Evolutionary conservation across 495 filamentous ascomycete genomes (phyloP), one percentile per base, ranked within the genome.

Genomic region (Penicillium lagena): DNA sequence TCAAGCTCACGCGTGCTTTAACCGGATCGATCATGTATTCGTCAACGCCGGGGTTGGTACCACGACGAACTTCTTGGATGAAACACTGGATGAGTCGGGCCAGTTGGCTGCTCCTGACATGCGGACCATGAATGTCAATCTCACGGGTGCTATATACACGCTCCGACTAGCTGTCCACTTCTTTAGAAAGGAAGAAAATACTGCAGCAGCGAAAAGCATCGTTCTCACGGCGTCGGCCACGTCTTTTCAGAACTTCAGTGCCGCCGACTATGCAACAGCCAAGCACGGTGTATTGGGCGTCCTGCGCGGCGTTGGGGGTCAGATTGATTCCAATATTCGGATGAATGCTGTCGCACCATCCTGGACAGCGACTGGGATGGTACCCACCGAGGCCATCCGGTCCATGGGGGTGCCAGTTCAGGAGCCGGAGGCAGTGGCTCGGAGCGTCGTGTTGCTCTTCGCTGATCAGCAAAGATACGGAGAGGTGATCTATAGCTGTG

Each of bases 21-120:
- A 70, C 7, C 64, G 59, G 5, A 71, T 78, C 29, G 75, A 78
- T 47, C 63, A 70, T 42, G 73, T 75, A 13, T 68, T 77, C 30
- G 72, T 72, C 30, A 75, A 74, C 36, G 75, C 75, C 5, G 75
- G 75, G 12, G 51, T 76, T 12, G 52, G 51, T 7, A 66, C 67
- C 7, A 60, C 50, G 0, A 55, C 54, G 2, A 54, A 68, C 40
- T 72, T 73, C 46, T 47, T 71, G 9, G 64, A 60, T 8, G 51
- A 68, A 12, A 67, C 60, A 12, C 56, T 67, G 17, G 66, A 75
- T 14, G 63, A 65, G 11, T 42, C 61, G 12, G 64, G 67, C 1
- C 60, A 68, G 7, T 52, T 74, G 9, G 55, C 66, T 17, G 68
- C 75, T 12, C 70, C 73, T 1, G 50, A 57, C 43, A 40, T 63